Base-by-base conservation (phyloP, 2,329 filamentous ascomycete species). In the Aureobasidium sp. region DNA sequence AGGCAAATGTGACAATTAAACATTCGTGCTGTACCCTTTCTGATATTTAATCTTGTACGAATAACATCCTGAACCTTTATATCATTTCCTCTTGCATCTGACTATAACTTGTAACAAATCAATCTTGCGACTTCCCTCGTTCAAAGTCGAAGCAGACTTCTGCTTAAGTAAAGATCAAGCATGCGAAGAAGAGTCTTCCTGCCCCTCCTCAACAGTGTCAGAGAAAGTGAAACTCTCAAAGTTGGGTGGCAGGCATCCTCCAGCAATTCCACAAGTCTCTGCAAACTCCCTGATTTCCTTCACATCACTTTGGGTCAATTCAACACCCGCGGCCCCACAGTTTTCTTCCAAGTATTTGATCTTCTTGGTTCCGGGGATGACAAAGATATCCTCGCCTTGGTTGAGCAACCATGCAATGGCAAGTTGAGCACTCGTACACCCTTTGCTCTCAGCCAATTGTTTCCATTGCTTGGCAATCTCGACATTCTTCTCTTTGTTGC, bases 221-320 rank as follows among this genome's bases (percentile, higher is more conserved):
- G 72, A 74, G 65, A 76, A 79, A 27, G 70, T 69, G 27, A 64
- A 59, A 9, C 62, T 53, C 61, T 73, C 69, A 44, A 74, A 72
- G 0, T 36, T 63, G 48, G 75, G 73, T 5, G 75, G 74, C 59
- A 78, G 77, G 41, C 76, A 69, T 36, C 36, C 61, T 4, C 77
- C 77, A 26, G 60, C 50, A 13, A 74, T 65, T 46, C 70, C 68
- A 26, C 71, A 36, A 50, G 63, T 71, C 57, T 72, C 71, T 20
- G 72, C 67, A 17, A 67, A 69, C 34, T 66, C 52, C 9, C 71
- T 64, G 36, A 72, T 68, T 36, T 67, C 65, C 59, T 59, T 36
- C 32, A 69, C 67, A 32, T 73, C 71, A 17, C 68, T 67, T 32
- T 65, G 53, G 46, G 50, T 69, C 29, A 73, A 59, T 46, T 67